Percentiles rank a stretch among this genome's conserved stretches.
phyloP scores from a whole-genome alignment of 192 early-diverging fungal species.

The Backusella mclennaniae region DNA sequence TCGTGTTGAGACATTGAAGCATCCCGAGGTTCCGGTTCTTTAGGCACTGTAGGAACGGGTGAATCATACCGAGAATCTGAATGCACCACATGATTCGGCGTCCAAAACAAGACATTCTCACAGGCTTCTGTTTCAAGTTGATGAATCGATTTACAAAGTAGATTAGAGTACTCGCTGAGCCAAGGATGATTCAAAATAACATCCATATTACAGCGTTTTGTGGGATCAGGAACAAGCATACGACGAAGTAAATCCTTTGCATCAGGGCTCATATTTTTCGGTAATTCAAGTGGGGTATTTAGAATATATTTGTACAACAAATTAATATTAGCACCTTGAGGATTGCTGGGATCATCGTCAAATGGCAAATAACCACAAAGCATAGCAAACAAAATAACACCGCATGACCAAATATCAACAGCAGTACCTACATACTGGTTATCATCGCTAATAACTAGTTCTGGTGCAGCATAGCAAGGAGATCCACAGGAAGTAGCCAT shows the following conservation, averaged over 20 bases:
- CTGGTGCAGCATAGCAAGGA: conserved; percentile 97
- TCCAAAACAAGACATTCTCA: conserved; percentile 3
- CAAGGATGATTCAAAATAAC: conserved; percentile 70
- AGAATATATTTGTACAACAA: conserved; percentile 82
- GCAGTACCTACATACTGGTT: conserved; percentile 88
- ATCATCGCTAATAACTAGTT: conserved; percentile 93
- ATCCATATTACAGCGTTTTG: conserved; percentile 65
- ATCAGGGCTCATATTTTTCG: conserved; percentile 70
- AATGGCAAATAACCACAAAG: conserved; percentile 85
- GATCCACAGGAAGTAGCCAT: conserved; percentile 94
- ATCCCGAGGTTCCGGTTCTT: conserved; percentile 12
- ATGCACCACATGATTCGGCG: conserved; percentile 5
- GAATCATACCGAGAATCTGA: conserved; percentile 8
- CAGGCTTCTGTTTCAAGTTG: conserved; percentile 18
- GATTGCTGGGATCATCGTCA: conserved; percentile 86
- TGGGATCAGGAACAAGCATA: conserved; percentile 91
- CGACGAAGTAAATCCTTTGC: conserved; percentile 76
- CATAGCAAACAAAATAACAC: conserved; percentile 95
- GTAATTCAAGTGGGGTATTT: conserved; percentile 77
- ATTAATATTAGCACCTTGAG: conserved; percentile 84
- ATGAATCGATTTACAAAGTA: conserved; percentile 30
- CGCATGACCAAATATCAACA: conserved; percentile 98
- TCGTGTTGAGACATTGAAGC: not conserved
- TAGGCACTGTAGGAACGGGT: not conserved
- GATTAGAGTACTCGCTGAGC: conserved; percentile 40